Evolutionary conservation across 768 basidiomycete genomes (phyloP), one percentile per base, ranked within the genome.

Genomic region (Suillus plorans): DNA sequence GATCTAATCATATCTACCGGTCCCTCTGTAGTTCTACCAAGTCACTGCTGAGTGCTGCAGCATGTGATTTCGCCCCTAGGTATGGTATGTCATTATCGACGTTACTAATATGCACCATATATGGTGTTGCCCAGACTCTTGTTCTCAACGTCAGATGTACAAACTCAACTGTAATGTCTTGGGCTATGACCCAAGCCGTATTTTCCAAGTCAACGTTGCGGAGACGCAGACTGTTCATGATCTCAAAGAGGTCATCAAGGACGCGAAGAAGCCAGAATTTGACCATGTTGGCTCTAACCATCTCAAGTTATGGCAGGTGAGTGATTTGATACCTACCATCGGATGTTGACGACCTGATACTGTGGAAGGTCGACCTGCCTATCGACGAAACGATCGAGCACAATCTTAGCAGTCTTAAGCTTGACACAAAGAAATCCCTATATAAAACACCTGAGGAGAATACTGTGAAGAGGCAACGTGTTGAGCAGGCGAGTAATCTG

Each of bases 151-250:
- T 18, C 25, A 50, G 50, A 50, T 50, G 50, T 50, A 50, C 22
- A 20, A 8, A 41, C 22, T 49, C 14, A 50, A 60, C 22, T 60
- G 42, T 13, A 25, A 28, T 8, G 7, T 60, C 25, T 49, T 20
- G 22, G 39, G 59, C 12, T 7, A 60, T n/a, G 31, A 18, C 4
- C 39, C 39, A 2, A 1, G 1, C 10, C 3, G 6, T 22, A 53
- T 44, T 9, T 69, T 61, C 41, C 1, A 12, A 16, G 18, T 61
- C 20, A 25, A 69, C 1, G 31, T 66, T 63, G 25, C 47, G n/a
- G 10, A 2, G 9, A 39, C 39, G 34, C 5, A 52, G 25, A 49
- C 5, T 13, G 49, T 49, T 2, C 3, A 22, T 3, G 13, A 5
- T 6, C 22, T 49, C n/a, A 2, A 2, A 25, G 0, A 49, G 0